These are phyloP conservation scores for Amauroascus verrucosus DNA, from an alignment of 2,329 filamentous ascomycete genomes.

Conservation along the genomic window DNA sequence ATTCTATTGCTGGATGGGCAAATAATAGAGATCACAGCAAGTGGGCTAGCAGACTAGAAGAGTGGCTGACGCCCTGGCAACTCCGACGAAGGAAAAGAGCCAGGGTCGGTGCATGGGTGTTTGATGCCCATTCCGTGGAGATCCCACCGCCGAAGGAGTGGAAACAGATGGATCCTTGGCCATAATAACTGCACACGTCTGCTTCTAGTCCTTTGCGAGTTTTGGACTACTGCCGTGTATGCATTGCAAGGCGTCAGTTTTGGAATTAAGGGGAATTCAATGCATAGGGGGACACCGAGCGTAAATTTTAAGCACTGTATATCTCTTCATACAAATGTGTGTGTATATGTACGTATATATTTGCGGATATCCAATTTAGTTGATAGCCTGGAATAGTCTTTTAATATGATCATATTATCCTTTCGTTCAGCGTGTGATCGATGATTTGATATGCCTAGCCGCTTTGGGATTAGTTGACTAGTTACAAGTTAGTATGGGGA, in stretches of 20 bases:
- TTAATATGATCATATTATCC: too few relatives aligned
- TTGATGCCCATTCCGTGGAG: constrained; percentile 27
- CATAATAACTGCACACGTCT: background rate
- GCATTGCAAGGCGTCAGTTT: constrained; percentile 5
- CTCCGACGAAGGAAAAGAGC: constrained; percentile 24
- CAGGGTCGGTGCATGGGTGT: constrained; percentile 27
- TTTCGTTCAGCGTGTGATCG: too few relatives aligned
- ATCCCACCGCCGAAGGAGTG: constrained; percentile 22
- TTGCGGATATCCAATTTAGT: background rate
- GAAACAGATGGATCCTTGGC: background rate
- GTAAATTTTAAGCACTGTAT: background rate
- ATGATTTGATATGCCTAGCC: too few relatives aligned
- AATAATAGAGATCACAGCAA: constrained; percentile 32
- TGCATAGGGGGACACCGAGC: background rate
- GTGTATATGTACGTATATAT: background rate
- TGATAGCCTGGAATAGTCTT: background rate
- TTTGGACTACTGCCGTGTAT: background rate
- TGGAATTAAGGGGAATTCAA: background rate
- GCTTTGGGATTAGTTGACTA: too few relatives aligned
- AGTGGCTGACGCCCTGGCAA: constrained; percentile 31
- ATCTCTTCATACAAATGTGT: too few relatives aligned
- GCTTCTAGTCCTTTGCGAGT: background rate
- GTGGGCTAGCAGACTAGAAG: constrained; percentile 29
- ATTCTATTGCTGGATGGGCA: constrained; percentile 32
- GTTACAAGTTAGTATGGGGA: too few relatives aligned